Percentiles rank a stretch among this genome's conserved stretches.
Conservation (phyloP, 176 grass and related monocot genomes). For the Phoenix dactylifera region DNA sequence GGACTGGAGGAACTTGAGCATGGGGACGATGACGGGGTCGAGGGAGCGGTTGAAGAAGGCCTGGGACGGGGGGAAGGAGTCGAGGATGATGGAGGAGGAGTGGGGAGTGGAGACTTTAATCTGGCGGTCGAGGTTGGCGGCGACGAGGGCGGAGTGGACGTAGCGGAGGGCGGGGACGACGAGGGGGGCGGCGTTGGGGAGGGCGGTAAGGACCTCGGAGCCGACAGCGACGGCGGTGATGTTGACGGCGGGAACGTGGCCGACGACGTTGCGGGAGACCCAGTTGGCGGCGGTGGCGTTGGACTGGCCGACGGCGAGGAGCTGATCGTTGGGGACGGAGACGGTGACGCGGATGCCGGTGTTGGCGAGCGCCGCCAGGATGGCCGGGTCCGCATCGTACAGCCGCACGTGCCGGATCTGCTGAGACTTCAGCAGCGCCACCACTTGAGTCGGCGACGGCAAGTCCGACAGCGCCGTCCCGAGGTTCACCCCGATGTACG, state of each 20-base stretch:
- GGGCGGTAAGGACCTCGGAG: constrained; percentile 71
- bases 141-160: constrained; percentile 90
- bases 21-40: constrained; percentile 45
- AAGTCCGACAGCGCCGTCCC: constrained; percentile 74
- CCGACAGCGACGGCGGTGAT: constrained; percentile 83
- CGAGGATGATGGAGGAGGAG: constrained; percentile 93
- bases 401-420: constrained; percentile 72
- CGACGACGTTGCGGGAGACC: constrained; percentile 68
- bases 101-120: constrained; percentile 85
- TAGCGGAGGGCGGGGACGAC: constrained; percentile 74
- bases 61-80: constrained; percentile 92
- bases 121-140: constrained; percentile 67
- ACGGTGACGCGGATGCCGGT: constrained; percentile 75
- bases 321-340: constrained; percentile 93
- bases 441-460: constrained; percentile 72
- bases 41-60: constrained; percentile 98
- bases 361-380: constrained; percentile 71
- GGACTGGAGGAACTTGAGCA: constrained; percentile 82
- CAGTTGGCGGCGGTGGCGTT: constrained; percentile 87
- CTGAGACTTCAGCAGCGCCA: constrained; percentile 69
- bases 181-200: constrained; percentile 60
- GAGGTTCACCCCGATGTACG: constrained; percentile 84
- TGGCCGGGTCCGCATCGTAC: constrained; percentile 65
- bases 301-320: constrained; percentile 79
- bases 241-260: constrained; percentile 69